A percentile compares a stretch with the other conserved stretches of the same genome.
These are phyloP conservation scores for Oryza glumipatula DNA, from an alignment of 176 grass and related monocot genomes.

Conservation along the genomic window DNA sequence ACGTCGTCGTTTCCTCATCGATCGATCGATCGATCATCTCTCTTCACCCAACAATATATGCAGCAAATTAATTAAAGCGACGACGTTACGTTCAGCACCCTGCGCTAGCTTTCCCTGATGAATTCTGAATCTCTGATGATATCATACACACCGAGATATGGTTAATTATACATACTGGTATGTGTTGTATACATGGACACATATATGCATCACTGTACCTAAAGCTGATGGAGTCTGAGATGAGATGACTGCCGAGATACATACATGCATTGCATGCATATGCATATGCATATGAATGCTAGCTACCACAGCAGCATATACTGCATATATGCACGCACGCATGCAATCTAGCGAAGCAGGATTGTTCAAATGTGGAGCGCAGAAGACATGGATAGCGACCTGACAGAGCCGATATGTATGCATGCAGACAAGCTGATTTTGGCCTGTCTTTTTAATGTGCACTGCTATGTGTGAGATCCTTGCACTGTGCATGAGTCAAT, in stretches of 20 bases:
- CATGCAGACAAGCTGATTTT: conserved; percentile 28
- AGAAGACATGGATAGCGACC: conserved; percentile 25
- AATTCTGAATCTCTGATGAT: neutral
- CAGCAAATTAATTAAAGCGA: too few species aligned
- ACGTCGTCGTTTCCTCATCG: too few species aligned
- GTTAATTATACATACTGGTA: too few species aligned
- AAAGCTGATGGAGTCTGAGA: neutral
- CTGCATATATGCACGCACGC: neutral
- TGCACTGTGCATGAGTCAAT: conserved; percentile 51
- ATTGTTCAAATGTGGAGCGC: conserved; percentile 25
- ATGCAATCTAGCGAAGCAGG: conserved; percentile 14
- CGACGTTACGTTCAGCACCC: too few species aligned
- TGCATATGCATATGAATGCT: neutral
- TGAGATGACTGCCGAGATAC: neutral
- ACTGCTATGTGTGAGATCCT: conserved; percentile 19
- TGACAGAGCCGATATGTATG: conserved; percentile 11
- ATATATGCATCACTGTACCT: too few species aligned
- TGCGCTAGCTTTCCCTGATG: neutral
- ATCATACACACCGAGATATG: too few species aligned
- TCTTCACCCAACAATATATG: too few species aligned
- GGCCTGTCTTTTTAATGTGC: conserved; percentile 39
- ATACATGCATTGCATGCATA: neutral
- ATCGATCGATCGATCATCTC: too few species aligned
- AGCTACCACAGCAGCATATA: too few species aligned
- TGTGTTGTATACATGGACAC: too few species aligned